phyloP scores from a whole-genome alignment of 2,329 filamentous ascomycete species.

The Alternaria sp. region DNA sequence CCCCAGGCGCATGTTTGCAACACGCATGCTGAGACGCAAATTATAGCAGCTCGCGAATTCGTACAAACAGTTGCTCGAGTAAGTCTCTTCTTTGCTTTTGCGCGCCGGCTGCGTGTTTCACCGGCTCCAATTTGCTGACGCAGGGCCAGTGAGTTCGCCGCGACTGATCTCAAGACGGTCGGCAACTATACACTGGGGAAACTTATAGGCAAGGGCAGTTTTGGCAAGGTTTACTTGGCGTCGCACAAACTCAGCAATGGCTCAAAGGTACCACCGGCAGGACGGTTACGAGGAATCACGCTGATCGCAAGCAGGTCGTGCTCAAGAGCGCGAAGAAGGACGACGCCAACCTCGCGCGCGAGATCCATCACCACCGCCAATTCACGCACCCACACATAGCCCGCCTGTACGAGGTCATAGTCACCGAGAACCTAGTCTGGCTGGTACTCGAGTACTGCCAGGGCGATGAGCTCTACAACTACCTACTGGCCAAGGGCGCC shows the following conservation, averaged over 20 bases:
- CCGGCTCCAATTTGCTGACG: slow-evolving; percentile 20
- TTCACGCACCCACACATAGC: slow-evolving; percentile 98
- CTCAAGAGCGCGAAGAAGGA: slow-evolving; percentile 97
- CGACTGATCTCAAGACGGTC: slow-evolving; percentile 86
- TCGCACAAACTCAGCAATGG: slow-evolving; percentile 98
- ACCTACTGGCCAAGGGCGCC: slow-evolving; percentile 85
- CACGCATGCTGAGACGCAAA: slow-evolving; percentile 11
- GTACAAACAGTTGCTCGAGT: slow-evolving; percentile 96
- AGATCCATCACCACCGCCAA: slow-evolving; percentile 98
- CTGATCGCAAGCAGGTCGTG: slow-evolving; percentile 72
- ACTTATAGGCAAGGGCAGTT: slow-evolving; percentile 95
- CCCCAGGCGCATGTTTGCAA: neutral
- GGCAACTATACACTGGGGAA: slow-evolving; percentile 93
- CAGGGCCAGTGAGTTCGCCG: slow-evolving; percentile 81
- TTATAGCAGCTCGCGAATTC: slow-evolving; percentile 83
- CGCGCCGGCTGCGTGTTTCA: slow-evolving; percentile 6
- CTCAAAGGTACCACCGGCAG: slow-evolving; percentile 72
- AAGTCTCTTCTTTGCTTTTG: slow-evolving; percentile 50
- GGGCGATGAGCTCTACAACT: slow-evolving; percentile 96
- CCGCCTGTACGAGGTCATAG: slow-evolving; percentile 95
- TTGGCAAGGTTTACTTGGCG: slow-evolving; percentile 97
- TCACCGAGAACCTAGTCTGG: slow-evolving; percentile 95
- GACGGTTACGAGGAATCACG: neutral
- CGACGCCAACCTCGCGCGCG: slow-evolving; percentile 92
- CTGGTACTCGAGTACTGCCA: slow-evolving; percentile 95